A percentile compares a stretch with the other conserved stretches of the same genome.
Conservation (phyloP, 129 eudicot species). For the Centaurea solstitialis region DNA sequence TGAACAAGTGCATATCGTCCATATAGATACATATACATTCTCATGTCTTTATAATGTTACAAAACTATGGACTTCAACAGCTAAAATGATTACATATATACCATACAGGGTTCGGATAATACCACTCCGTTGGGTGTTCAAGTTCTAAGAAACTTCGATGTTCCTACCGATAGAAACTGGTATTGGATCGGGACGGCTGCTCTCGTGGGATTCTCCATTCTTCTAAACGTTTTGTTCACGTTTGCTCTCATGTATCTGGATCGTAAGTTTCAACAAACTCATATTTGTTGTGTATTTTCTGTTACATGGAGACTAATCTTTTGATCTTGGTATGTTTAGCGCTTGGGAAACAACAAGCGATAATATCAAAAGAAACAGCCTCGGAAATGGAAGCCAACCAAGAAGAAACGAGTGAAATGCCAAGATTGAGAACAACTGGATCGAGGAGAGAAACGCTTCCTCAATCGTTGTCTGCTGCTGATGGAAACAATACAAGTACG, state of each 20-base stretch:
- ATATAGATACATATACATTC: background rate
- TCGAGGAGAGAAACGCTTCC: conserved; percentile 49
- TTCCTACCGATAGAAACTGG: conserved; percentile 64
- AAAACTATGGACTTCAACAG: background rate
- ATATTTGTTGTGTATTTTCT: background rate
- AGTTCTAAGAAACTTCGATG: conserved; percentile 59
- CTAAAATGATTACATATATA: background rate
- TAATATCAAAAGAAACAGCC: conserved; percentile 82
- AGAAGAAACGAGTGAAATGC: conserved; percentile 51
- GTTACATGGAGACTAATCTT: background rate
- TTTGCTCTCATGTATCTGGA: conserved; percentile 72
- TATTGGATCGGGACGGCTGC: conserved; percentile 91
- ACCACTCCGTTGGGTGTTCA: conserved; percentile 54
- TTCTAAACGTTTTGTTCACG: conserved; percentile 75
- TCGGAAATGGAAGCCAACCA: conserved; percentile 66
- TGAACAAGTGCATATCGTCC: too few species aligned
- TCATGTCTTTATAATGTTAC: background rate
- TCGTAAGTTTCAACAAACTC: conserved; percentile 54
- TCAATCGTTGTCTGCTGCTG: conserved; percentile 54
- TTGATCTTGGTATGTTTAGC: conserved; percentile 40
- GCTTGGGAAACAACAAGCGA: conserved; percentile 83
- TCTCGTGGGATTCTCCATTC: conserved; percentile 75
- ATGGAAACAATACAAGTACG: conserved; percentile 78
- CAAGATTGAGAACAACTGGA: conserved; percentile 50
- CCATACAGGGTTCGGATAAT: conserved; percentile 60